Percentiles rank a stretch among this genome's conserved stretches.
Evolutionary conservation across 805 yeast genomes (phyloP).

Genomic region (Spathaspora sp.): DNA sequence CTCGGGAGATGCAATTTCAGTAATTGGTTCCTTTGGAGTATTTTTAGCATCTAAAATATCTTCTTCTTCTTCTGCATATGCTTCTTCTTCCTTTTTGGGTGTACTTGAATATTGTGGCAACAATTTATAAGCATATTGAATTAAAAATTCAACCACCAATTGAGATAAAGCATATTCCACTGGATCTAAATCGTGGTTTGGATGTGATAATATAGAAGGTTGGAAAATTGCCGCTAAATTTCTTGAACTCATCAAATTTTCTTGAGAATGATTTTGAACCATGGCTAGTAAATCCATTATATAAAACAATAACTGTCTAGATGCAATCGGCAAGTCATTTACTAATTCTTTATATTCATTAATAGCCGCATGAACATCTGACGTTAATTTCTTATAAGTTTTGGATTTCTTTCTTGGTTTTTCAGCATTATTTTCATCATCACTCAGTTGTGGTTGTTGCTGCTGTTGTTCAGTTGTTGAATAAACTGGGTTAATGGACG

Average conservation of each 20-base stretch:
- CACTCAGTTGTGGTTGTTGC: not conserved
- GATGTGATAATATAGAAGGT: slow-evolving; percentile 92
- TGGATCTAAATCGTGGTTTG: slow-evolving; percentile 88
- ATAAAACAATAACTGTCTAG: slow-evolving; percentile 80
- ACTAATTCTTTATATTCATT: slow-evolving; percentile 69
- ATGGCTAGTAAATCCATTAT: slow-evolving; percentile 81
- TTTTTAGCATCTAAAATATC: not conserved
- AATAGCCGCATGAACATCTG: slow-evolving; percentile 66
- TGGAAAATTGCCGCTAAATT: slow-evolving; percentile 95
- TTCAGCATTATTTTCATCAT: not conserved
- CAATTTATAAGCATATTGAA: slow-evolving; percentile 77
- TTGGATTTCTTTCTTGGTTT: slow-evolving; percentile 34
- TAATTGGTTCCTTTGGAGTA: not conserved
- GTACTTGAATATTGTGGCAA: slow-evolving; percentile 41
- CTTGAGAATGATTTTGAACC: slow-evolving; percentile 73
- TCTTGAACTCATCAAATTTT: slow-evolving; percentile 87
- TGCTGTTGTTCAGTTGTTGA: not conserved
- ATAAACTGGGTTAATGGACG: not conserved
- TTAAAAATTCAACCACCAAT: slow-evolving; percentile 81
- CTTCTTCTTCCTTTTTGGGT: not conserved
- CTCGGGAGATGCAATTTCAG: not conserved
- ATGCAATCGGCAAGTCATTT: slow-evolving; percentile 66
- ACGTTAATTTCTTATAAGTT: slow-evolving; percentile 54
- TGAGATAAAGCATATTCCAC: slow-evolving; percentile 87
- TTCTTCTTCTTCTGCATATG: not conserved